phyloP scores from a whole-genome alignment of 257 asterid species.

The Thymus mandschuricus region DNA sequence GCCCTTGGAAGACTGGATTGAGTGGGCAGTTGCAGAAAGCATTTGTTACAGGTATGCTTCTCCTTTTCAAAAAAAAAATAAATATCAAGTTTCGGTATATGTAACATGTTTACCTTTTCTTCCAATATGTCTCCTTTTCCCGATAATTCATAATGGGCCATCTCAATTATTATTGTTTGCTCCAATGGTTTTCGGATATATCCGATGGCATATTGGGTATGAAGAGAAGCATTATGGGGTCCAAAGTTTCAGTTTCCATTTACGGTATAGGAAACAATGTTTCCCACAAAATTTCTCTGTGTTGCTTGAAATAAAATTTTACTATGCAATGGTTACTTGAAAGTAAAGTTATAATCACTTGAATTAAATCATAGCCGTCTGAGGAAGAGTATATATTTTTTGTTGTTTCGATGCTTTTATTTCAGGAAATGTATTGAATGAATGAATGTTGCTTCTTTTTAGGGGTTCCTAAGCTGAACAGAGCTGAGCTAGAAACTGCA shows the following conservation, averaged over 20 bases:
- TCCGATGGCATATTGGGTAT: background rate
- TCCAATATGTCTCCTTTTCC: too few relatives aligned
- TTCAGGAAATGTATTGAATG: constrained; percentile 12
- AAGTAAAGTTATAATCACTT: background rate
- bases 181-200: background rate
- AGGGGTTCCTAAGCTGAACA: constrained; percentile 94
- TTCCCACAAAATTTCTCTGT: background rate
- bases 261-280: too few relatives aligned
- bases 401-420: background rate
- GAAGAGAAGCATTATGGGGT: background rate
- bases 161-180: background rate
- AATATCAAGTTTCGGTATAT: background rate
- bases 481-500: constrained; percentile 81
- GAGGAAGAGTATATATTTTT: too few relatives aligned
- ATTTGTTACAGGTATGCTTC: constrained; percentile 72
- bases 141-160: background rate
- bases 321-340: background rate
- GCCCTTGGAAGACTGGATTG: constrained; percentile 92
- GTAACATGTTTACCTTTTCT: background rate
- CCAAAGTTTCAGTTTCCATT: background rate
- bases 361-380: background rate
- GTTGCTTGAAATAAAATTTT: background rate
- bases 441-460: constrained; percentile 10
- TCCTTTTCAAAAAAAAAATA: background rate
- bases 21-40: constrained; percentile 98